phyloP scores from a whole-genome alignment of 306 rosid species.

The Glycine tomentella region DNA sequence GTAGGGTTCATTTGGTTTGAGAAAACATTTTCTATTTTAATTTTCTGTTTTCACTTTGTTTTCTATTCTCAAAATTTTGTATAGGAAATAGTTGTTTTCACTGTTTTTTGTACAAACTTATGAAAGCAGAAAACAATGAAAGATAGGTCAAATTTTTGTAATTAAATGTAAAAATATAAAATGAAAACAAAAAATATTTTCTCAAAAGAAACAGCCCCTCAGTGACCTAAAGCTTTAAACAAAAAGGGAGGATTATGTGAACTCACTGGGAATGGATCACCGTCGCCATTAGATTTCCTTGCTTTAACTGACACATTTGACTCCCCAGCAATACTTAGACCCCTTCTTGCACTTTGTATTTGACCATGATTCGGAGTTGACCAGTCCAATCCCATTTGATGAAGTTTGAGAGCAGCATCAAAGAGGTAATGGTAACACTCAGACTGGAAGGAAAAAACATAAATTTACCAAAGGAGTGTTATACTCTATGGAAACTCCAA shows the following conservation, averaged over 20 bases:
- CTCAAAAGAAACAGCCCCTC: too few relatives aligned
- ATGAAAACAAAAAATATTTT: too few relatives aligned
- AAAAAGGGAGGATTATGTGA: conserved; percentile 37
- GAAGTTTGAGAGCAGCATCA: conserved; percentile 91
- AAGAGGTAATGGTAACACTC: conserved; percentile 94
- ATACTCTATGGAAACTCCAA: too few relatives aligned
- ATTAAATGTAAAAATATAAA: too few relatives aligned
- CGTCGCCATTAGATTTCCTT: conserved; percentile 55
- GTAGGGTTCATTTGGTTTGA: too few relatives aligned
- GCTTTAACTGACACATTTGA: conserved; percentile 67
- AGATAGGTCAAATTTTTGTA: too few relatives aligned
- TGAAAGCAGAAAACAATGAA: too few relatives aligned
- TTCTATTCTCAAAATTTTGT: too few relatives aligned
- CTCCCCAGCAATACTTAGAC: conserved; percentile 51
- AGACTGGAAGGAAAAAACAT: conserved; percentile 61
- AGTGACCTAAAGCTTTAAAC: conserved; percentile 18
- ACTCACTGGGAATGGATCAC: conserved; percentile 62
- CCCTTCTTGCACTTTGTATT: conserved; percentile 62
- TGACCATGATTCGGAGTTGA: conserved; percentile 80
- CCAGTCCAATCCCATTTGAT: conserved; percentile 88
- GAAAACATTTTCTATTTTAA: too few relatives aligned
- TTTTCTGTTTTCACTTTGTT: too few relatives aligned
- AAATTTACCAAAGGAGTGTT: conserved; percentile 28
- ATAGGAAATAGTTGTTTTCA: too few relatives aligned
- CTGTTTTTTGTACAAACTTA: too few relatives aligned